Evolutionary conservation across 1,139 yeast genomes (phyloP).

Genomic region (Hyphopichia khmerensis): DNA sequence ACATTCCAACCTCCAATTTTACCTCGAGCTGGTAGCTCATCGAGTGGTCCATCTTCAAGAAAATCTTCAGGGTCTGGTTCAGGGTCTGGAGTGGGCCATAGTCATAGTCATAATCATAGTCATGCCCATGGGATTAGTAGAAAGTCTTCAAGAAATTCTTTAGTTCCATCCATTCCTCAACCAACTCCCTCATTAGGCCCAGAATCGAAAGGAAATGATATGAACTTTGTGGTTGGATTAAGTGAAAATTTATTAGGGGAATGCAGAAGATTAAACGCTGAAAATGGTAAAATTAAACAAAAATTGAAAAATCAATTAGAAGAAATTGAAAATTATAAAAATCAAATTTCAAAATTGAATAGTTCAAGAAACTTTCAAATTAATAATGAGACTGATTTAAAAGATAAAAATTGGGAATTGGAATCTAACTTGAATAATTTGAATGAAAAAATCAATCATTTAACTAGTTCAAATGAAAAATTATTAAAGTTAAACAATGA

Average conservation of each 20-base stretch:
- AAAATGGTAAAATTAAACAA: constrained; percentile 53
- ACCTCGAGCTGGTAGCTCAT: constrained; percentile 8
- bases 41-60: not conserved
- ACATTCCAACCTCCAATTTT: constrained; percentile 10
- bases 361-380: constrained; percentile 30
- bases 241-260: constrained; percentile 78
- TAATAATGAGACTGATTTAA: constrained; percentile 46
- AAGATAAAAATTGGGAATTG: constrained; percentile 79
- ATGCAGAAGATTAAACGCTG: constrained; percentile 75
- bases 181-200: constrained; percentile 40
- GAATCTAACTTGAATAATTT: constrained; percentile 56
- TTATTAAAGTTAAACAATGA: constrained; percentile 27
- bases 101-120: too few species aligned
- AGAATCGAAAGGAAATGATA: constrained; percentile 57
- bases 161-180: constrained; percentile 17
- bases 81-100: too few species aligned
- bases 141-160: constrained; percentile 4
- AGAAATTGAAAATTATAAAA: constrained; percentile 37
- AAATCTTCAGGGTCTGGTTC: not conserved
- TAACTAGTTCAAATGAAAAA: constrained; percentile 30
- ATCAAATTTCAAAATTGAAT: constrained; percentile 35
- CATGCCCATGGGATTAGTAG: not conserved
- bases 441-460: constrained; percentile 40
- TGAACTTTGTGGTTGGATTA: constrained; percentile 78
- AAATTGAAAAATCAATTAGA: constrained; percentile 42